Evolutionary conservation across 345 rosid genomes (phyloP).

Genomic region (Camelina hispida): DNA sequence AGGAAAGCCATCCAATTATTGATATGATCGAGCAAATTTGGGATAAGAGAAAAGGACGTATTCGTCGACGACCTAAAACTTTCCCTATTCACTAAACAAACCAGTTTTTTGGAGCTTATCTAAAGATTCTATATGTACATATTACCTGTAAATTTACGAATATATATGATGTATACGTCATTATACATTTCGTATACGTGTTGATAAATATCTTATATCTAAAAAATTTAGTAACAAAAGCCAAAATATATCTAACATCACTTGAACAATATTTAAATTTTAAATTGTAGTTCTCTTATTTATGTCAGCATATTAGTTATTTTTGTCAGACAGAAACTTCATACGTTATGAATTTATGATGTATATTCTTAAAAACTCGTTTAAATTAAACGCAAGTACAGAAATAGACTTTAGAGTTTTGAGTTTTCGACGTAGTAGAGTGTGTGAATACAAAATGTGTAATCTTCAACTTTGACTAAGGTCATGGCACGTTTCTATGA

Average conservation of each 20-base stretch:
- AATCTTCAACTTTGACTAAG: slow-evolving; percentile 35
- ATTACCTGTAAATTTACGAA: neutral
- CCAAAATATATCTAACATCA: neutral
- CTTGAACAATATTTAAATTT: neutral
- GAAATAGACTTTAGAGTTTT: neutral
- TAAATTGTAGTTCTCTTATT: neutral
- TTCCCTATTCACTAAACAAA: slow-evolving; percentile 25
- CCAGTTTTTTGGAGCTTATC: slow-evolving; percentile 39
- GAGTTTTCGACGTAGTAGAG: slow-evolving; percentile 1
- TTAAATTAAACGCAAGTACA: neutral
- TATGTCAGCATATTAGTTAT: neutral
- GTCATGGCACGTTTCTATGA: slow-evolving; percentile 31
- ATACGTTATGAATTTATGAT: too few relatives aligned
- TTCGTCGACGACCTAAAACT: slow-evolving; percentile 32
- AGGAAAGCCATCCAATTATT: slow-evolving; percentile 38
- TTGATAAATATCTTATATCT: neutral
- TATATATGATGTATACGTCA: slow-evolving; percentile 17
- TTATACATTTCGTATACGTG: slow-evolving; percentile 35
- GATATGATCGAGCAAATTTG: slow-evolving; percentile 34
- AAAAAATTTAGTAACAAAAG: neutral
- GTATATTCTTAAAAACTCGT: too few relatives aligned
- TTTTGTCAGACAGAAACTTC: too few relatives aligned
- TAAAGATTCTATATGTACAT: slow-evolving; percentile 9
- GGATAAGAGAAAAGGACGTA: slow-evolving; percentile 41
- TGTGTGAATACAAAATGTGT: slow-evolving; percentile 28